A percentile compares a stretch with the other conserved stretches of the same genome.
These are phyloP conservation scores for Trichoderma arundinaceum DNA, from an alignment of 2,329 filamentous ascomycete species.

Conservation along the genomic window DNA sequence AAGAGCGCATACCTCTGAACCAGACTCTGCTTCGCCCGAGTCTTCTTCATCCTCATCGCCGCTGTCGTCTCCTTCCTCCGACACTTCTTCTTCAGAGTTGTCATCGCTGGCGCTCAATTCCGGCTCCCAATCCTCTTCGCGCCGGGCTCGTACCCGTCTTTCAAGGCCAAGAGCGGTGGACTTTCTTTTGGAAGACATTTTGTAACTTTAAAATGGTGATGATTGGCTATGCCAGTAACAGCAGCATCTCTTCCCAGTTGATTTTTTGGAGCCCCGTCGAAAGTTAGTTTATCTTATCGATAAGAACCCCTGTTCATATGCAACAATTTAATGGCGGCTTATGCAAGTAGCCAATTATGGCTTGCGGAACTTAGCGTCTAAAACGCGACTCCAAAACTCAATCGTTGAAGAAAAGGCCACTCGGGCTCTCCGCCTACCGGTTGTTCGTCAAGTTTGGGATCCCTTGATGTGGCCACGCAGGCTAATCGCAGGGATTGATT, in stretches of 20 bases:
- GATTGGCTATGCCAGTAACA: neutral
- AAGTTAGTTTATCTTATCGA: constrained; percentile 15
- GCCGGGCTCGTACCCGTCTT: constrained; percentile 52
- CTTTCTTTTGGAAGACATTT: constrained; percentile 47
- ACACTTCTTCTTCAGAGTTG: constrained; percentile 40
- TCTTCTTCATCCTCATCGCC: constrained; percentile 41
- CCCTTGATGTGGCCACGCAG: constrained; percentile 17
- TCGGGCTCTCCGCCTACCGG: neutral
- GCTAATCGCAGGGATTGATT: neutral
- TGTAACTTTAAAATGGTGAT: neutral
- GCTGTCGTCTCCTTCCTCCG: constrained; percentile 42
- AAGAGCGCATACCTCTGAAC: constrained; percentile 39
- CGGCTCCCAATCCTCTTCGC: constrained; percentile 51
- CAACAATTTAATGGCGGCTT: neutral
- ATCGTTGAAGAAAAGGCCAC: constrained; percentile 1
- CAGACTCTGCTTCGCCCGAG: constrained; percentile 34
- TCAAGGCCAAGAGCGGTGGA: constrained; percentile 45
- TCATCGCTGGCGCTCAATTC: constrained; percentile 46
- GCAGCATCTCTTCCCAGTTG: neutral
- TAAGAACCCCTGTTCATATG: neutral
- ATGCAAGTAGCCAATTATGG: constrained; percentile 25
- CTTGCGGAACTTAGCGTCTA: constrained; percentile 10
- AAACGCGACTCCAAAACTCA: constrained; percentile 10
- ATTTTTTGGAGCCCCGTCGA: constrained; percentile 2
- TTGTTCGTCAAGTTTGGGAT: neutral